Conservation (phyloP, 495 filamentous ascomycete genomes). For the Podospora anserina region DNA sequence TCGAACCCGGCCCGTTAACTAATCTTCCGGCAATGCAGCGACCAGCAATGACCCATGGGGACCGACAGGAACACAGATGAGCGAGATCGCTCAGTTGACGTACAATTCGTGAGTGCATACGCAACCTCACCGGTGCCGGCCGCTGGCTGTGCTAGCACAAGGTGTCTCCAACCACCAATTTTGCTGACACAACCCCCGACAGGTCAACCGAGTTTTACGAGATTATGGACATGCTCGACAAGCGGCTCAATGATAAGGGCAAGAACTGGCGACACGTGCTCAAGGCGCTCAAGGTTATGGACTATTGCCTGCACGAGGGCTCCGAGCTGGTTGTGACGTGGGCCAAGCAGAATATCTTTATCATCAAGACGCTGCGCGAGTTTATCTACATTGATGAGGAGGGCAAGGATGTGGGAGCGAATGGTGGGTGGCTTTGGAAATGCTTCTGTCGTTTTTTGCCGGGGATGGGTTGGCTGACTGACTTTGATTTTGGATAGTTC, state of each 20-base stretch:
- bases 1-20: slow-evolving; percentile 17
- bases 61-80: slow-evolving; percentile 97
- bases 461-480: slow-evolving; percentile 13
- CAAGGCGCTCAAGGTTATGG: slow-evolving; percentile 95
- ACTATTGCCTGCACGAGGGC: slow-evolving; percentile 97
- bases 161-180: neutral
- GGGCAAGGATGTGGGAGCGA: slow-evolving; percentile 88
- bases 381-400: slow-evolving; percentile 97
- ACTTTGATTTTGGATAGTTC: slow-evolving; percentile 55
- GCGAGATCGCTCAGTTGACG: slow-evolving; percentile 94
- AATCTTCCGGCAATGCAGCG: slow-evolving; percentile 51
- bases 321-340: slow-evolving; percentile 96
- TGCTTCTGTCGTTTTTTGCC: neutral
- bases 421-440: slow-evolving; percentile 56
- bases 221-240: slow-evolving; percentile 99
- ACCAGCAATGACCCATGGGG: slow-evolving; percentile 99
- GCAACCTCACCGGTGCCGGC: neutral
- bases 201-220: slow-evolving; percentile 88
- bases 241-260: slow-evolving; percentile 97
- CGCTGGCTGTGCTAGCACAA: neutral
- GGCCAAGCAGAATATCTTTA: slow-evolving; percentile 96
- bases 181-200: slow-evolving; percentile 6
- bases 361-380: slow-evolving; percentile 97
- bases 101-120: slow-evolving; percentile 77
- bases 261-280: slow-evolving; percentile 99